Evolutionary conservation across 495 filamentous ascomycete genomes (phyloP).

Genomic region (Copromyces sp.): DNA sequence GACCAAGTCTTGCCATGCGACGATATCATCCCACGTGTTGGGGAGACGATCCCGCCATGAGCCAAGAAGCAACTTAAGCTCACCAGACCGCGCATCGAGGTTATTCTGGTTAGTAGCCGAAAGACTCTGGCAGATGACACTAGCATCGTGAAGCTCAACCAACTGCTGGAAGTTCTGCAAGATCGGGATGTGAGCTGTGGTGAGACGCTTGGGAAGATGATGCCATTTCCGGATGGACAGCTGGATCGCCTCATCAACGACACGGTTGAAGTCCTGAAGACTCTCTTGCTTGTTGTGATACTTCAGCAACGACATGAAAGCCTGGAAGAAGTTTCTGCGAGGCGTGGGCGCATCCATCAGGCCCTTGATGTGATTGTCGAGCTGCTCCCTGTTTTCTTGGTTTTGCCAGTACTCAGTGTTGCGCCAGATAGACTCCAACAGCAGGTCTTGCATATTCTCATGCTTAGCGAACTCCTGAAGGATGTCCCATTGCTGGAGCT

Average conservation of each 20-base stretch:
- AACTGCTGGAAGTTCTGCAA: slow-evolving; percentile 96
- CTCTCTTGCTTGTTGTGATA: slow-evolving; percentile 80
- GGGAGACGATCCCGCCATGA: slow-evolving; percentile 94
- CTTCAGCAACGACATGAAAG: slow-evolving; percentile 92
- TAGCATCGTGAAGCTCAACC: slow-evolving; percentile 97
- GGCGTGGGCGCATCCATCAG: slow-evolving; percentile 96
- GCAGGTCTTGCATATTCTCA: slow-evolving; percentile 96
- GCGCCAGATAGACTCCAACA: slow-evolving; percentile 90
- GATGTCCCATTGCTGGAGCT: slow-evolving; percentile 98
- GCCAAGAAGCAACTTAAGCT: slow-evolving; percentile 85
- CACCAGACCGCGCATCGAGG: slow-evolving; percentile 86
- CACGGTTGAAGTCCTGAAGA: slow-evolving; percentile 67
- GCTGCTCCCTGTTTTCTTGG: slow-evolving; percentile 70
- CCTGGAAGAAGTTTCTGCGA: slow-evolving; percentile 87
- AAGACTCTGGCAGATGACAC: slow-evolving; percentile 84
- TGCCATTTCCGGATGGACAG: slow-evolving; percentile 97
- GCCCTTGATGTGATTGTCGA: slow-evolving; percentile 85
- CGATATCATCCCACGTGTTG: slow-evolving; percentile 99
- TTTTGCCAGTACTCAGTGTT: slow-evolving; percentile 87
- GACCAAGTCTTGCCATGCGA: slow-evolving; percentile 96
- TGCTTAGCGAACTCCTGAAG: slow-evolving; percentile 97
- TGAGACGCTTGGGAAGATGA: slow-evolving; percentile 84
- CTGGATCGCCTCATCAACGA: slow-evolving; percentile 94
- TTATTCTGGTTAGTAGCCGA: slow-evolving; percentile 73
- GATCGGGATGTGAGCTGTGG: slow-evolving; percentile 89